phyloP scores from a whole-genome alignment of 2,329 filamentous ascomycete species.

The Triangularia verruculosa region DNA sequence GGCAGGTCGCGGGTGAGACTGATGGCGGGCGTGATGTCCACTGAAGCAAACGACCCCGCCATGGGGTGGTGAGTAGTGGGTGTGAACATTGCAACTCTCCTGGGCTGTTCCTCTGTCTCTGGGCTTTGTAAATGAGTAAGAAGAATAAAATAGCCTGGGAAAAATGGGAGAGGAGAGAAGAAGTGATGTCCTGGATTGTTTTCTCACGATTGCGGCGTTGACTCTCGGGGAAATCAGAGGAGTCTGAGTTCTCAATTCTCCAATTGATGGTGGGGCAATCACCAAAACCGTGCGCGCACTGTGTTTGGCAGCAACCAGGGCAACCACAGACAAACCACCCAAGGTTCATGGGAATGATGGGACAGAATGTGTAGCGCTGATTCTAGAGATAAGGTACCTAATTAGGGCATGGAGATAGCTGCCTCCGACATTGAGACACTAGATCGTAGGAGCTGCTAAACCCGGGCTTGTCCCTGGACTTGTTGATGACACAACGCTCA shows the following conservation, averaged over 20 bases:
- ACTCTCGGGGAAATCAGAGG: not conserved
- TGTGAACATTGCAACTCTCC: slow-evolving; percentile 13
- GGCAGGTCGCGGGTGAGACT: slow-evolving; percentile 48
- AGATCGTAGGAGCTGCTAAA: too few species aligned
- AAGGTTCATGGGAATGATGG: too few species aligned
- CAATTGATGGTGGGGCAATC: not conserved
- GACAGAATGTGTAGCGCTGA: too few species aligned
- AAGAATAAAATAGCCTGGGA: too few species aligned
- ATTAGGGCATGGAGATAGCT: too few species aligned
- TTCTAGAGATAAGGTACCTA: too few species aligned
- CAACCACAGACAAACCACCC: too few species aligned
- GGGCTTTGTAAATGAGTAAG: not conserved
- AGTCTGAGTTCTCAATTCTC: not conserved
- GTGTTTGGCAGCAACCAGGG: not conserved
- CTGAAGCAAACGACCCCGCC: slow-evolving; percentile 41
- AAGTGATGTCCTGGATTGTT: not conserved
- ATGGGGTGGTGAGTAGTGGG: not conserved
- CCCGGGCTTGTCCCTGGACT: too few species aligned
- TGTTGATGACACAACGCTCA: too few species aligned
- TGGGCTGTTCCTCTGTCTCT: not conserved
- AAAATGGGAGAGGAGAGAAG: not conserved
- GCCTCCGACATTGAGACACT: too few species aligned
- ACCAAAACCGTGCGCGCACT: not conserved
- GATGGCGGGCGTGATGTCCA: slow-evolving; percentile 54
- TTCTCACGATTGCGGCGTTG: not conserved